Percentiles rank a stretch among this genome's conserved stretches.
Evolutionary conservation across 495 filamentous ascomycete genomes (phyloP).

Genomic region (Annulohypoxylon maeteangense): DNA sequence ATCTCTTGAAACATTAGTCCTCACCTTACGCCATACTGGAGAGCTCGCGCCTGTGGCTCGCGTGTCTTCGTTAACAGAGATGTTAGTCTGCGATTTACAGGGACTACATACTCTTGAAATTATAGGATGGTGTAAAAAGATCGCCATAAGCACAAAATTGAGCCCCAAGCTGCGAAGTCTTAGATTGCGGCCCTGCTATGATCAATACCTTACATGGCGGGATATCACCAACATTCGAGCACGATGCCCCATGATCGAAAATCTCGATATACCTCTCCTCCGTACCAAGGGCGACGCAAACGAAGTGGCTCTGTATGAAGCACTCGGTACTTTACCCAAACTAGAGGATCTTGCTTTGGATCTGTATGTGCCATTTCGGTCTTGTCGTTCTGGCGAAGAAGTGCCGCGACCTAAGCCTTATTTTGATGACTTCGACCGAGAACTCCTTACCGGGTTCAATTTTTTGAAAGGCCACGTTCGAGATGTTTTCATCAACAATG

Average conservation of each 20-base stretch:
- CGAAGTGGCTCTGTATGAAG: neutral
- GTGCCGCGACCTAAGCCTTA: neutral
- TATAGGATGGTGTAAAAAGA: neutral
- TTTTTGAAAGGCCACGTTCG: neutral
- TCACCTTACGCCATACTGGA: neutral
- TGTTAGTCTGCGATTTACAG: neutral
- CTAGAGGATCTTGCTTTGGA: conserved; percentile 2
- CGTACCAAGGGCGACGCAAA: conserved; percentile 2
- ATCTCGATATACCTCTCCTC: neutral
- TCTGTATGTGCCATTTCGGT: neutral
- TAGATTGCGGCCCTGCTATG: neutral
- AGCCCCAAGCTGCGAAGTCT: conserved; percentile 1
- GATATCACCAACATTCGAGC: conserved; percentile 10
- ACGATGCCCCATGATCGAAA: neutral
- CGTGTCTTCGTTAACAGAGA: neutral
- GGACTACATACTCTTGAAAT: conserved; percentile 1
- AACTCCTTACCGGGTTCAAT: neutral
- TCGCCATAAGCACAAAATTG: neutral
- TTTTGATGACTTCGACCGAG: neutral
- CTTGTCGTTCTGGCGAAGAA: too few relatives aligned
- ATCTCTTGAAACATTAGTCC: conserved; percentile 3
- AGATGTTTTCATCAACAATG: conserved; percentile 1
- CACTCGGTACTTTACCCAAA: conserved; percentile 10
- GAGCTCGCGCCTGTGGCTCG: neutral
- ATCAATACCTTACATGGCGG: neutral